These are phyloP conservation scores for Colletotrichum scovillei DNA, from an alignment of 2,329 filamentous ascomycete species.

Conservation along the genomic window DNA sequence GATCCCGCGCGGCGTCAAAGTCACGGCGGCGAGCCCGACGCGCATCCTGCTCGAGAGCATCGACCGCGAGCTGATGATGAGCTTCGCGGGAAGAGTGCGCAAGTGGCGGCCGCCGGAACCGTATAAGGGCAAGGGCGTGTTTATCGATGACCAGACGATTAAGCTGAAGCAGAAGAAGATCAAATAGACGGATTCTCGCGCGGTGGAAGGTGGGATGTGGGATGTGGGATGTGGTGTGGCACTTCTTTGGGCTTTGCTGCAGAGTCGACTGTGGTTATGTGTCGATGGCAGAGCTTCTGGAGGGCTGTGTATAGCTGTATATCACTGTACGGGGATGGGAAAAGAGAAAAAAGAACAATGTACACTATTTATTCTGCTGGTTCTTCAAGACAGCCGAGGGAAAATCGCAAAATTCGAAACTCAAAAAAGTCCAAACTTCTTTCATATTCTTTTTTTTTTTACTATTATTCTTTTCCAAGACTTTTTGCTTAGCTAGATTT, in stretches of 20 bases:
- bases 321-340: slow-evolving; percentile 31
- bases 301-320: slow-evolving; percentile 37
- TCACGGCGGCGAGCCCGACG: slow-evolving; percentile 90
- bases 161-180: slow-evolving; percentile 98
- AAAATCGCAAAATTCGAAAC: background rate
- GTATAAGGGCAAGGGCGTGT: slow-evolving; percentile 99
- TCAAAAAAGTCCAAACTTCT: background rate
- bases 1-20: slow-evolving; percentile 84
- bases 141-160: slow-evolving; percentile 97
- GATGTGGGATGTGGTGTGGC: background rate
- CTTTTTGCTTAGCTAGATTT: slow-evolving; percentile 29
- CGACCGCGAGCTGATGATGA: slow-evolving; percentile 87
- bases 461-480: background rate
- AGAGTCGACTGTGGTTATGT: background rate
- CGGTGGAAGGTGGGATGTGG: background rate
- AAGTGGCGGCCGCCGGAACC: slow-evolving; percentile 93
- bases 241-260: background rate
- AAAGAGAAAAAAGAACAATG: slow-evolving; percentile 14
- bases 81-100: slow-evolving; percentile 89
- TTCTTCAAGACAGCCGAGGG: background rate
- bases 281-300: background rate
- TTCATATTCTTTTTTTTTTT: background rate
- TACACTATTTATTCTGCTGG: slow-evolving; percentile 20
- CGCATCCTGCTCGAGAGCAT: slow-evolving; percentile 89
- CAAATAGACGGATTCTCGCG: slow-evolving; percentile 67